Conservation (phyloP, 202 grass and related monocot genomes). For the Panicum virgatum region DNA sequence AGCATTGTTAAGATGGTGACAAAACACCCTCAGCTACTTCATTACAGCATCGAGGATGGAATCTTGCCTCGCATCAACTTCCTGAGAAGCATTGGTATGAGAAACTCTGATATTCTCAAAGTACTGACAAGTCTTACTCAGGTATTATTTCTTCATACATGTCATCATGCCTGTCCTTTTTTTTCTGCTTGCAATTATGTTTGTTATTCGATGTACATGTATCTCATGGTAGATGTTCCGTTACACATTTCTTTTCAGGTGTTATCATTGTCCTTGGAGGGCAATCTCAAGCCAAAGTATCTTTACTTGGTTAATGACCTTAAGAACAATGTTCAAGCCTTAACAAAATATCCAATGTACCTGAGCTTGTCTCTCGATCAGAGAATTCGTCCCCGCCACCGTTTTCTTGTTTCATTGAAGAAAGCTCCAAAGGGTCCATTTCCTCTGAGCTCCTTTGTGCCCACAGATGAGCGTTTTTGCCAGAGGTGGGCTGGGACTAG, state of each 20-base stretch:
- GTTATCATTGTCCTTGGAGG: constrained; percentile 85
- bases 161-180: constrained; percentile 18
- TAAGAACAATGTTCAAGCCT: constrained; percentile 73
- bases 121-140: constrained; percentile 89
- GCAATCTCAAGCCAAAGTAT: constrained; percentile 95
- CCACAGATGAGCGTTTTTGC: constrained; percentile 85
- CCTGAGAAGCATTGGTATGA: constrained; percentile 87
- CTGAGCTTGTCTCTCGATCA: constrained; percentile 91
- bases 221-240: constrained; percentile 21
- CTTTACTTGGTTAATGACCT: constrained; percentile 93
- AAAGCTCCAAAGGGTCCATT: constrained; percentile 95
- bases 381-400: constrained; percentile 89
- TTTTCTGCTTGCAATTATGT: background rate
- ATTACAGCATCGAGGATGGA: constrained; percentile 96
- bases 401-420: constrained; percentile 87
- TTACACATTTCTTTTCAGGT: constrained; percentile 59
- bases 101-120: constrained; percentile 79
- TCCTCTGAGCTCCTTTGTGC: constrained; percentile 88
- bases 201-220: constrained; percentile 11
- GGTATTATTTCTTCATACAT: constrained; percentile 54
- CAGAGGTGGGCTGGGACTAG: constrained; percentile 89
- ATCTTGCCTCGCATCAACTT: constrained; percentile 92
- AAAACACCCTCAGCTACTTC: constrained; percentile 93
- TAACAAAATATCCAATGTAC: constrained; percentile 96
- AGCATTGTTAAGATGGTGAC: constrained; percentile 93